phyloP scores from a whole-genome alignment of 139 green algal genomes.

The Tetraselmis striata region DNA sequence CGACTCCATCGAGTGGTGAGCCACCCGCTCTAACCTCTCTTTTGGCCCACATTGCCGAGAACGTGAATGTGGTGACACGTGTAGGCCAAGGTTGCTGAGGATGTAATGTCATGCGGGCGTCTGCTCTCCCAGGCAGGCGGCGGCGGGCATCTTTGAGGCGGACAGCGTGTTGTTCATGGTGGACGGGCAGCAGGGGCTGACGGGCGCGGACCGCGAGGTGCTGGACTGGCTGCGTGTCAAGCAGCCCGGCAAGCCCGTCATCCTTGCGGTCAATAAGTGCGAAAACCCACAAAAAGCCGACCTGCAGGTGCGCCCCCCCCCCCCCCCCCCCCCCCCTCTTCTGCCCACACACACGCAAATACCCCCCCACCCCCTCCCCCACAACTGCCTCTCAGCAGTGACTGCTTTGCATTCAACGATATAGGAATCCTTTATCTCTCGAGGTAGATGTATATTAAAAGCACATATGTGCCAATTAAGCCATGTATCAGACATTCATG shows the following conservation, averaged over 20 bases:
- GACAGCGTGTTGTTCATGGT: constrained; percentile 78
- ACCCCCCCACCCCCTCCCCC: no score
- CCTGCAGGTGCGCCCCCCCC: constrained; percentile 31
- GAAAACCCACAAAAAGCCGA: constrained; percentile 74
- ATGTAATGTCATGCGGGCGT: no score
- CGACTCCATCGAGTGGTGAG: constrained; percentile 1
- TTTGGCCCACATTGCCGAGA: background rate
- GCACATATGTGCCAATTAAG: no score
- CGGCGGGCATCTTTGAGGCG: constrained; percentile 80
- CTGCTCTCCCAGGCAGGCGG: constrained; percentile 84
- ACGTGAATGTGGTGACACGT: constrained; percentile 5
- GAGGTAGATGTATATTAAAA: no score
- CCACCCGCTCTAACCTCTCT: constrained; percentile 9
- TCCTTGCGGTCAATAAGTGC: constrained; percentile 98
- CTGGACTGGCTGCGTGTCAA: constrained; percentile 76
- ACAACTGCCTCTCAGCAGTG: no score
- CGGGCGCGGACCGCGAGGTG: constrained; percentile 78
- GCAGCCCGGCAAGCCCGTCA: constrained; percentile 68
- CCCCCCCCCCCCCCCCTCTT: background rate
- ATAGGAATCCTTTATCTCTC: no score
- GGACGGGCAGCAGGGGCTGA: constrained; percentile 83
- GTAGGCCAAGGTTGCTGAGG: constrained; percentile 1
- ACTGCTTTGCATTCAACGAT: no score
- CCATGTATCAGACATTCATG: no score
- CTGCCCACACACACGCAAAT: no score